These are phyloP conservation scores for Mycena albidolilacea DNA, from an alignment of 768 basidiomycete genomes.

Conservation along the genomic window DNA sequence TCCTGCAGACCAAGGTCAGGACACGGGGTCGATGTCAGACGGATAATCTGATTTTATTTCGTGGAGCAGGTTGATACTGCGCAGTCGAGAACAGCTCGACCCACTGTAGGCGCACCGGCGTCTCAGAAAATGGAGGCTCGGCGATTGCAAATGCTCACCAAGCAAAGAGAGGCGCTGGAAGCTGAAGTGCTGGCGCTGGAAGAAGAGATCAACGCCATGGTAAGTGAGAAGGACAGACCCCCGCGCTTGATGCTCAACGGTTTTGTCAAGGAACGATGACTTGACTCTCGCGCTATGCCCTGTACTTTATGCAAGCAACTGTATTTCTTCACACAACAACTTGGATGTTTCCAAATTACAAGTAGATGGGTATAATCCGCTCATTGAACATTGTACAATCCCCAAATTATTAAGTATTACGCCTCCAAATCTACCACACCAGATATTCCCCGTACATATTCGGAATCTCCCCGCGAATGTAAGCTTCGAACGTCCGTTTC, in stretches of 20 bases:
- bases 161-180: slow-evolving; percentile 79
- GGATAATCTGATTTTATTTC: background rate
- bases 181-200: slow-evolving; percentile 72
- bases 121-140: slow-evolving; percentile 78
- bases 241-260: background rate
- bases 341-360: too few species aligned
- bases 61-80: slow-evolving; percentile 69
- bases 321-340: background rate
- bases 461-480: slow-evolving; percentile 90
- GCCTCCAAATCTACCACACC: slow-evolving; percentile 55
- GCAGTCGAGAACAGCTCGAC: slow-evolving; percentile 59
- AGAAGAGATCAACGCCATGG: slow-evolving; percentile 73
- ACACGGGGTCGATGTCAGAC: background rate
- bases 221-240: slow-evolving; percentile 43
- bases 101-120: slow-evolving; percentile 64
- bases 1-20: slow-evolving; percentile 75
- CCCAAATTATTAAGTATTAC: background rate
- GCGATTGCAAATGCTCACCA: slow-evolving; percentile 73
- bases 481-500: slow-evolving; percentile 96
- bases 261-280: slow-evolving; percentile 1
- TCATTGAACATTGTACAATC: background rate
- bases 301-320: background rate
- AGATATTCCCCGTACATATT: slow-evolving; percentile 96
- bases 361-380: background rate
- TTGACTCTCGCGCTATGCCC: background rate